These are phyloP conservation scores for Solanum verrucosum DNA, from an alignment of 257 asterid genomes.

Conservation along the genomic window DNA sequence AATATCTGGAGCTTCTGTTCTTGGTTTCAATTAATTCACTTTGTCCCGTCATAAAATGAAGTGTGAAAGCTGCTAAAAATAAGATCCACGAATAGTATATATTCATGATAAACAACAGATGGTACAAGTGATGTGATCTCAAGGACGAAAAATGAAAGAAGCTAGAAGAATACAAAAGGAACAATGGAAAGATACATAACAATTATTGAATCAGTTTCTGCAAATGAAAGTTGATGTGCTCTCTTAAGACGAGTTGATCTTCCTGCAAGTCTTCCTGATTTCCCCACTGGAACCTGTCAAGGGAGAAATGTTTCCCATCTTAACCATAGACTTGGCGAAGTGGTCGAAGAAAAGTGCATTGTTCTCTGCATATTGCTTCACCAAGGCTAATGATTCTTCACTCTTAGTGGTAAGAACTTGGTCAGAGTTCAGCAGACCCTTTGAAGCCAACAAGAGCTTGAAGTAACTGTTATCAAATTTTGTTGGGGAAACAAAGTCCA, in stretches of 20 bases:
- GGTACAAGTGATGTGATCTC: background rate
- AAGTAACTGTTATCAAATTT: constrained; percentile 73
- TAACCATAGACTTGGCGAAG: constrained; percentile 71
- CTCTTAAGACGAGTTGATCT: constrained; percentile 28
- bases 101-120: background rate
- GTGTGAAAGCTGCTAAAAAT: background rate
- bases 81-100: background rate
- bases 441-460: constrained; percentile 56
- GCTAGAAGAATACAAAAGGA: background rate
- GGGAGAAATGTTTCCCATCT: constrained; percentile 83
- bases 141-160: background rate
- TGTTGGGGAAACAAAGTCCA: constrained; percentile 59
- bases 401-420: constrained; percentile 62
- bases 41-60: background rate
- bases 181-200: background rate
- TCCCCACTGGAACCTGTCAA: constrained; percentile 73
- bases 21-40: background rate
- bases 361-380: constrained; percentile 55
- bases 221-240: background rate
- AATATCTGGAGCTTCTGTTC: background rate
- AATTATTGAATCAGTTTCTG: background rate
- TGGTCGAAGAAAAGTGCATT: constrained; percentile 59
- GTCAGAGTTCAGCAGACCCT: constrained; percentile 76
- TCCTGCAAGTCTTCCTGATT: constrained; percentile 69
- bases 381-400: constrained; percentile 46